Conservation (phyloP, 305 asterid species). For the Withania somnifera region DNA sequence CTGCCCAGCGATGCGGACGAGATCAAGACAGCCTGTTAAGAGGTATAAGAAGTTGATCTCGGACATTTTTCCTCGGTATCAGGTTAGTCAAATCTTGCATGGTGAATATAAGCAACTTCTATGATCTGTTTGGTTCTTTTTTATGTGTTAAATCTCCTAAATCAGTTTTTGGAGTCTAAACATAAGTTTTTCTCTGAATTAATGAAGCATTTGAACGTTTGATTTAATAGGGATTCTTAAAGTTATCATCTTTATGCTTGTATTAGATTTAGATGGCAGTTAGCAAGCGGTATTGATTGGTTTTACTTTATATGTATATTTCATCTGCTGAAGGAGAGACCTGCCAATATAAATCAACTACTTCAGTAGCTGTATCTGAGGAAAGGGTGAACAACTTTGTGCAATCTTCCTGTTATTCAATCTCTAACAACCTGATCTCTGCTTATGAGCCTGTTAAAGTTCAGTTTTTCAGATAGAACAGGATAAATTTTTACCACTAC, state of each 20-base stretch:
- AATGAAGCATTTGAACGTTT: too few species aligned
- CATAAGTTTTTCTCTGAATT: too few species aligned
- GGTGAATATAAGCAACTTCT: not conserved
- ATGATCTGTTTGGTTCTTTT: not conserved
- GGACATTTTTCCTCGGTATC: slow-evolving; percentile 75
- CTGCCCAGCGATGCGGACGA: slow-evolving; percentile 82
- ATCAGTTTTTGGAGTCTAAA: too few species aligned
- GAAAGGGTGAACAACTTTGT: not conserved
- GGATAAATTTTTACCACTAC: not conserved
- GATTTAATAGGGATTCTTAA: too few species aligned
- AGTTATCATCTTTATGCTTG: not conserved
- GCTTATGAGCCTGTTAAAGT: not conserved
- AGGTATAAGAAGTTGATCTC: slow-evolving; percentile 96
- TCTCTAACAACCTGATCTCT: not conserved
- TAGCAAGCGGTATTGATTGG: not conserved
- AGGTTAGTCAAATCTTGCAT: slow-evolving; percentile 41
- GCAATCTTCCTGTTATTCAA: not conserved
- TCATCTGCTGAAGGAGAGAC: not conserved
- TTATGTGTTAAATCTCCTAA: too few species aligned
- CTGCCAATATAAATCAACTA: not conserved
- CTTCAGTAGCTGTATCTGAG: not conserved
- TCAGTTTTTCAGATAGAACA: not conserved
- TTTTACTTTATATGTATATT: not conserved
- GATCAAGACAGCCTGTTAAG: slow-evolving; percentile 99
- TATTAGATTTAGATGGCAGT: not conserved